Conservation (phyloP, 345 rosid genomes). For the Physaria fendleri region DNA sequence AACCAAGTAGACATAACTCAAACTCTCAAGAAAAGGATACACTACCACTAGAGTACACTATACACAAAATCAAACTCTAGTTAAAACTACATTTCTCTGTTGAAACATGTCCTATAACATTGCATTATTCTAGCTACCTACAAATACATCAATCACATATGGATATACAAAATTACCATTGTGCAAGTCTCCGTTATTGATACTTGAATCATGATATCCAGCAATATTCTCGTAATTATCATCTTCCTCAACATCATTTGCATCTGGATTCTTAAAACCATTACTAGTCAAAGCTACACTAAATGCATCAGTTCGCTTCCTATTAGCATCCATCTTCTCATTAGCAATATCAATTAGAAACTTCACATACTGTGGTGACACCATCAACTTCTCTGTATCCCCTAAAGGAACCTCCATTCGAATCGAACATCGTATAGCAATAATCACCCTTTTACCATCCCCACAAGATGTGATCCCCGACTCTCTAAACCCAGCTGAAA, state of each 20-base stretch:
- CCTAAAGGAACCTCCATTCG: slow-evolving; percentile 88
- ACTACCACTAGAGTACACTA: neutral
- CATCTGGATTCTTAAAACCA: slow-evolving; percentile 27
- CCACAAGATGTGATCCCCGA: slow-evolving; percentile 79
- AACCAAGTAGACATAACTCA: slow-evolving; percentile 38
- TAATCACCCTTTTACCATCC: slow-evolving; percentile 59
- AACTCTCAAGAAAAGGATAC: slow-evolving; percentile 4
- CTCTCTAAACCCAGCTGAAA: slow-evolving; percentile 70
- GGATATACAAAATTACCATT: slow-evolving; percentile 30
- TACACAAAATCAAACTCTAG: neutral
- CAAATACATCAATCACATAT: neutral
- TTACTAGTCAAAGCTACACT: slow-evolving; percentile 35
- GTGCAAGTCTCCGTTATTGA: slow-evolving; percentile 18
- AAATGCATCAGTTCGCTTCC: slow-evolving; percentile 62
- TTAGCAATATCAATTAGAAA: slow-evolving; percentile 66
- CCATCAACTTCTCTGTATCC: slow-evolving; percentile 41
- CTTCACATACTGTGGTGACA: slow-evolving; percentile 57
- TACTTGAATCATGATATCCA: slow-evolving; percentile 15
- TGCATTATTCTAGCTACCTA: neutral
- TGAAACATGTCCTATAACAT: neutral
- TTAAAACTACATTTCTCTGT: neutral
- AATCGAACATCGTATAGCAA: slow-evolving; percentile 76
- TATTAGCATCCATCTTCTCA: slow-evolving; percentile 82
- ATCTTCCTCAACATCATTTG: slow-evolving; percentile 5
- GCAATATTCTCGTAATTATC: slow-evolving; percentile 27